phyloP scores from a whole-genome alignment of 176 grass and related monocot genomes.

The Rhynchospora breviuscula region DNA sequence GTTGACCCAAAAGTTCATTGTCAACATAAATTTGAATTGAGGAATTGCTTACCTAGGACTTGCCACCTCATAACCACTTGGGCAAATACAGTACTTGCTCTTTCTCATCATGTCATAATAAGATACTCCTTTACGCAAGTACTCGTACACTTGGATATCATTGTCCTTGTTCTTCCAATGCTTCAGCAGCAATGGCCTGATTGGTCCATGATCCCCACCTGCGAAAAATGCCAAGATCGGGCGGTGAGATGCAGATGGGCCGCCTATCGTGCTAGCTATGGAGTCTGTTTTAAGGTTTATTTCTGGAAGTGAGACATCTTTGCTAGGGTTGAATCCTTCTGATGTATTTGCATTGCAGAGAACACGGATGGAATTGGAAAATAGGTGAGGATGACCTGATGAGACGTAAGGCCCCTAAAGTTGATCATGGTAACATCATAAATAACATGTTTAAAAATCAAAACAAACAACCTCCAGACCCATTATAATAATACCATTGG shows the following conservation, averaged over 20 bases:
- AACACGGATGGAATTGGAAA: conserved; percentile 59
- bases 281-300: conserved; percentile 60
- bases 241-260: conserved; percentile 50
- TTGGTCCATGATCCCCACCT: conserved; percentile 68
- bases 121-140: conserved; percentile 47
- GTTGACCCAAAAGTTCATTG: neutral
- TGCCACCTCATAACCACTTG: conserved; percentile 88
- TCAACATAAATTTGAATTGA: neutral
- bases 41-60: conserved; percentile 38
- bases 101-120: conserved; percentile 70
- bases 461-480: neutral
- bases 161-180: conserved; percentile 45
- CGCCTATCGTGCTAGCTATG: conserved; percentile 39
- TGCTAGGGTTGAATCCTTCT: conserved; percentile 66
- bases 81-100: conserved; percentile 82
- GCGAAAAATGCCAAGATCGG: conserved; percentile 81
- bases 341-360: conserved; percentile 94
- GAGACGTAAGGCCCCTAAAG: conserved; percentile 68
- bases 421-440: neutral
- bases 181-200: conserved; percentile 47
- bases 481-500: neutral
- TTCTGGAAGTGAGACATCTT: conserved; percentile 68
- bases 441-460: neutral
- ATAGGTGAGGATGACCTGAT: conserved; percentile 29
- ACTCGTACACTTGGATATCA: conserved; percentile 66